phyloP scores from a whole-genome alignment of 129 eudicot genomes.

The Glebionis coronaria region DNA sequence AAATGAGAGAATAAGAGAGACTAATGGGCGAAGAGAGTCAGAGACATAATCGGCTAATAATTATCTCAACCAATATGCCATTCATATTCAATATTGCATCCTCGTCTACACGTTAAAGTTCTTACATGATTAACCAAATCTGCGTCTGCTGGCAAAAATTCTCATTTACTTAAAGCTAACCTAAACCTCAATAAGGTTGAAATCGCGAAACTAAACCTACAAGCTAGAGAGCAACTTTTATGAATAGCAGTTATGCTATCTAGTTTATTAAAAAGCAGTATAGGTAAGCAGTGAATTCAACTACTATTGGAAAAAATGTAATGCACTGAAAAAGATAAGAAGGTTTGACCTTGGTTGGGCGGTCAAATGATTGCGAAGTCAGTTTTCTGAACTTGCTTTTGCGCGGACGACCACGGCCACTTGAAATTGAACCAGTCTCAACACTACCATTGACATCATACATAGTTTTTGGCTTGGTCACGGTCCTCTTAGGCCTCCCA shows the following conservation, averaged over 20 bases:
- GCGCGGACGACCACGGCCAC: not conserved
- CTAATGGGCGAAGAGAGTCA: not conserved
- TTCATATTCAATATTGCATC: not conserved
- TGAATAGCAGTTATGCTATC: not conserved
- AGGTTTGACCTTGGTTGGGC: slow-evolving; percentile 5
- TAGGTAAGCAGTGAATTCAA: not conserved
- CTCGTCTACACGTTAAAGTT: not conserved
- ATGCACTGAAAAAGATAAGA: not conserved
- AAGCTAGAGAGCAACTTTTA: too few relatives aligned
- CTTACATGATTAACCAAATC: not conserved
- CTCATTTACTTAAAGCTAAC: not conserved
- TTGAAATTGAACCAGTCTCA: slow-evolving; percentile 12
- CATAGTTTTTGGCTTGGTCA: not conserved
- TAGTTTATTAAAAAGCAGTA: too few relatives aligned
- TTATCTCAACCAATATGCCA: not conserved
- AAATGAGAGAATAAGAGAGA: not conserved
- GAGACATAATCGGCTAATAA: not conserved
- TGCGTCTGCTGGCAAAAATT: not conserved
- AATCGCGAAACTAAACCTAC: too few relatives aligned
- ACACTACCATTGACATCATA: slow-evolving; percentile 11
- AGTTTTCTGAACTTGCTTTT: not conserved
- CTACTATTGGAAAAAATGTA: not conserved
- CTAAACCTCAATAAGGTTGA: not conserved
- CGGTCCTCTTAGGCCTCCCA: slow-evolving; percentile 46
- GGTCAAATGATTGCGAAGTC: slow-evolving; percentile 16